Conservation (phyloP, 768 basidiomycete species). For the Boletus pseudo-olivaceus region DNA sequence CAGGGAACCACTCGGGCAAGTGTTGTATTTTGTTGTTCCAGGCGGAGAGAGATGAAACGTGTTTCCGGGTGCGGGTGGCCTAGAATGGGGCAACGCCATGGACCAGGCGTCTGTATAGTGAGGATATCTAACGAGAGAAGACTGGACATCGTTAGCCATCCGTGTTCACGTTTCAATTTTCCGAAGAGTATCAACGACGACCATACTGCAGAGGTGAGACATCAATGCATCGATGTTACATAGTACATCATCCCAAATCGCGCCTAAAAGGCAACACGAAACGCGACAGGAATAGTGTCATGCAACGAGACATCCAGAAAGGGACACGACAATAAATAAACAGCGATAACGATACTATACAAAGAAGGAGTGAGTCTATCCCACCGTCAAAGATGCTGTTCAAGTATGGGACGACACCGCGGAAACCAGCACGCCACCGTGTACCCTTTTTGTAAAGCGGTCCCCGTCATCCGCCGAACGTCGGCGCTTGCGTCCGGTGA, state of each 20-base stretch:
- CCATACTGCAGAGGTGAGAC: constrained; percentile 4
- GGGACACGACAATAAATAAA: constrained; percentile 2
- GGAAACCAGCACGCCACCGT: constrained; percentile 9
- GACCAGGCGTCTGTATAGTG: not conserved
- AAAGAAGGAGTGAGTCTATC: constrained; percentile 8
- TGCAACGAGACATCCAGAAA: constrained; percentile 1
- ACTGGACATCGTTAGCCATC: not conserved
- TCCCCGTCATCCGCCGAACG: constrained; percentile 28
- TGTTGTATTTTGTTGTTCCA: constrained; percentile 14
- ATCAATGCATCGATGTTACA: not conserved
- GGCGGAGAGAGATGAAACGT: constrained; percentile 3
- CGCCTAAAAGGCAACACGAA: not conserved
- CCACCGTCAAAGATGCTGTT: constrained; percentile 5
- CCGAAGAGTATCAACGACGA: not conserved
- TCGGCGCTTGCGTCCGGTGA: constrained; percentile 24
- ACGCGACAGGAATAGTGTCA: not conserved
- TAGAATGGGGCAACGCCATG: not conserved
- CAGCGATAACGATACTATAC: constrained; percentile 30
- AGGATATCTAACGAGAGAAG: no score
- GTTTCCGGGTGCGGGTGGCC: not conserved
- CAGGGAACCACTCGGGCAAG: constrained; percentile 31
- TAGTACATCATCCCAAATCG: not conserved
- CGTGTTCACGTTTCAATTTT: constrained; percentile 11
- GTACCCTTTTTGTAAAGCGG: constrained; percentile 21
- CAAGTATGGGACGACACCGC: constrained; percentile 16